A percentile compares a stretch with the other conserved stretches of the same genome.
These are phyloP conservation scores for Immersiporthe knoxdaviesiana DNA, from an alignment of 2,329 filamentous ascomycete genomes.

Conservation along the genomic window DNA sequence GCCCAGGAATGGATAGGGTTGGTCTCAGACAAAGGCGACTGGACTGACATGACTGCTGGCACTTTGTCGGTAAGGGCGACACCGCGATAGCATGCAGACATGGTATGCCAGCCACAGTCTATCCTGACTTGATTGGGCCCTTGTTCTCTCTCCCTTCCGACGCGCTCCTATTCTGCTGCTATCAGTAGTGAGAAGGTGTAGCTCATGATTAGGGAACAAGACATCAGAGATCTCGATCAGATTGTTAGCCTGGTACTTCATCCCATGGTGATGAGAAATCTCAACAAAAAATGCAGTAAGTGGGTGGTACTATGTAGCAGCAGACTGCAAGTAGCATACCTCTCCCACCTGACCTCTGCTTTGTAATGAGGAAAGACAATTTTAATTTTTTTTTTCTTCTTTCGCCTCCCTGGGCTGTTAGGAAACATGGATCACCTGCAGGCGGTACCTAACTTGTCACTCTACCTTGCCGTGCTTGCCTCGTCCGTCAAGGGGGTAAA, in stretches of 20 bases:
- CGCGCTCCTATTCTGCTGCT: too few species aligned
- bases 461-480: conserved; percentile 13
- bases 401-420: conserved; percentile 12
- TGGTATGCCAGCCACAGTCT: background rate
- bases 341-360: conserved; percentile 12
- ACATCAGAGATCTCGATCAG: background rate
- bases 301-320: too few species aligned
- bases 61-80: conserved; percentile 1
- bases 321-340: background rate
- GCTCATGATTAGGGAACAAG: background rate
- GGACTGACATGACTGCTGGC: background rate
- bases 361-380: conserved; percentile 26
- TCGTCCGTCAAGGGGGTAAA: background rate
- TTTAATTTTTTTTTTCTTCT: conserved; percentile 16
- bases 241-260: background rate
- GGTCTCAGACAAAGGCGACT: background rate
- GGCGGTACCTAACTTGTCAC: conserved; percentile 16
- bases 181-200: background rate
- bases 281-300: background rate
- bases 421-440: background rate
- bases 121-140: background rate
- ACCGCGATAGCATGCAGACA: background rate
- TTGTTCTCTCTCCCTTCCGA: background rate
- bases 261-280: background rate
- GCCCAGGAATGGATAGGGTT: background rate